Percentiles rank a stretch among this genome's conserved stretches.
phyloP scores from a whole-genome alignment of 208 protist species.

The Trypanosoma brucei region DNA sequence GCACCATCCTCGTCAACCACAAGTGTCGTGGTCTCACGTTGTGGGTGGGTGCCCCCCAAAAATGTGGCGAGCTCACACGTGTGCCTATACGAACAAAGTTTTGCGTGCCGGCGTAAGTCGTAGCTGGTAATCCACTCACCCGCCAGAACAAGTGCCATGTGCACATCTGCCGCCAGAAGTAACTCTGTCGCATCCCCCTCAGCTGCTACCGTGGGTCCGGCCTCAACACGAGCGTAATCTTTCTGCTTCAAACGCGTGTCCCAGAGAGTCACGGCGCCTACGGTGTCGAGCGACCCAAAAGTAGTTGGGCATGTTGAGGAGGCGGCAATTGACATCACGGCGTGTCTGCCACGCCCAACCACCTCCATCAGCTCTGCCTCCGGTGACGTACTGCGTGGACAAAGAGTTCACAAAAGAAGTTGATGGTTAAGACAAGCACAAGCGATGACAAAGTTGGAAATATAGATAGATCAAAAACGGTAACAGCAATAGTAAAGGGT shows the following conservation, averaged over 20 bases:
- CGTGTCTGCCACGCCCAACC: conserved; percentile 24
- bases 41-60: conserved; percentile 18
- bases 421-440: too few relatives aligned
- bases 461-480: too few relatives aligned
- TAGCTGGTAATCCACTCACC: conserved; percentile 33
- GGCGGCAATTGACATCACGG: conserved; percentile 47
- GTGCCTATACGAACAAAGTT: conserved; percentile 31
- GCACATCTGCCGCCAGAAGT: conserved; percentile 30
- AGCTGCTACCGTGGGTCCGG: conserved; percentile 4
- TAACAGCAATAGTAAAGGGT: too few relatives aligned
- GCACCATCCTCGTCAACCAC: conserved; percentile 63
- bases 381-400: too few relatives aligned
- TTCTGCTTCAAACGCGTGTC: conserved; percentile 48
- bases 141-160: conserved; percentile 44
- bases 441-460: too few relatives aligned
- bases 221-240: conserved; percentile 31
- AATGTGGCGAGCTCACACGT: conserved; percentile 37
- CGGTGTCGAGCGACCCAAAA: conserved; percentile 50
- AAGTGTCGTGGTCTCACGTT: conserved; percentile 20
- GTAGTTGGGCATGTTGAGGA: conserved; percentile 16
- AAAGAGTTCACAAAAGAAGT: too few relatives aligned
- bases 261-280: conserved; percentile 42
- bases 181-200: conserved; percentile 43
- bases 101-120: conserved; percentile 34
- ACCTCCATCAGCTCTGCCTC: conserved; percentile 34